Base-by-base conservation (phyloP, 768 basidiomycete species). In the Lactifluus piperatus region DNA sequence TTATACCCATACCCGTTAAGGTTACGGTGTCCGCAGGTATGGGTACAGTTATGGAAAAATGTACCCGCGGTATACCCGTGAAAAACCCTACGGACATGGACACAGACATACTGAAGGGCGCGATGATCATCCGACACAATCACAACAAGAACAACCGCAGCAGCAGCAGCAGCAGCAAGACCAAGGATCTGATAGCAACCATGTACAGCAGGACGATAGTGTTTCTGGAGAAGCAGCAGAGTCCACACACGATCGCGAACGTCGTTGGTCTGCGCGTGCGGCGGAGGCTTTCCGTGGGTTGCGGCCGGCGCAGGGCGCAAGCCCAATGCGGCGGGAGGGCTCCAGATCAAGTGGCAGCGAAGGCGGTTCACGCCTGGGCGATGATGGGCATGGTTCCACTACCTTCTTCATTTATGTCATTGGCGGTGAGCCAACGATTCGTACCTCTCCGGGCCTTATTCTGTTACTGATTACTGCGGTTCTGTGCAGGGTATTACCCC, bases 361-460 rank as follows among this genome's bases (percentile, higher is more conserved):
- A 3, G 30, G 39, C 8, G 22, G 22, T 7, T 46, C 39, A 53
- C 66, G 54, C 49, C 18, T 36, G 54, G 37, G 24, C 43, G 63
- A 45, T 44, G 62, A 59, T 24, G 63, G 51, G 58, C 63, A 39
- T 14, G 73, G 72, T 16, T 83, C 83, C 46, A 73, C 90, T 63
- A 93, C 90, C 18, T 93, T 93, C 72, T 76, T 93, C 71, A 92
- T 94, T 57, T 94, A 91, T 72, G 91, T 94, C 60, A 89, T 91
- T 68, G 88, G 89, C 51, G 88, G 87, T 82, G 62, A 51, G 79
- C 71, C n/a, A n/a, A n/a, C n/a, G n/a, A n/a, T n/a, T n/a, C n/a
- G n/a, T n/a, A n/a, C n/a, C n/a, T n/a, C n/a, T n/a, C n/a, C n/a
- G n/a, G n/a, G n/a, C n/a, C n/a, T n/a, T n/a, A n/a, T n/a, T n/a